A percentile compares a stretch with the other conserved stretches of the same genome.
Conservation (phyloP, 345 rosid species). For the Streptanthus diversifolius region DNA sequence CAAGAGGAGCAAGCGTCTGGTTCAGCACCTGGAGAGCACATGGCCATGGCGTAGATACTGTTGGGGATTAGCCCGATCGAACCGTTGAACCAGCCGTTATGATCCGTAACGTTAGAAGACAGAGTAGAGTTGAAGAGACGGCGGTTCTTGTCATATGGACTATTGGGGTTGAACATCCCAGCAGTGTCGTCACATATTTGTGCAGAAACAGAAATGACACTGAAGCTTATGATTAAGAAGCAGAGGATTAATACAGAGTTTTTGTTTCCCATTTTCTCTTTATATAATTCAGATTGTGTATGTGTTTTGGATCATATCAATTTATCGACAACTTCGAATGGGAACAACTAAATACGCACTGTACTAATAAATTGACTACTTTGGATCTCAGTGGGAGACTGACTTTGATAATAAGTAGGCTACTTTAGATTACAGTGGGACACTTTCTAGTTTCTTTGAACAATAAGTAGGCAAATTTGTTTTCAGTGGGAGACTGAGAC, state of each 20-base stretch:
- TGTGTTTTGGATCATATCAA: not conserved
- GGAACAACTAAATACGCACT: not conserved
- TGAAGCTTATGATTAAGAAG: not conserved
- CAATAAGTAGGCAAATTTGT: not conserved
- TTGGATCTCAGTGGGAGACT: not conserved
- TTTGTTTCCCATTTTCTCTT: not conserved
- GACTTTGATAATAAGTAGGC: not conserved
- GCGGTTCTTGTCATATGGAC: slow-evolving; percentile 30
- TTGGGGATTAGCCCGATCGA: not conserved
- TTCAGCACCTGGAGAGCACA: slow-evolving; percentile 11
- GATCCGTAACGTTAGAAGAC: slow-evolving; percentile 2
- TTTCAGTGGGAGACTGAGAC: not conserved
- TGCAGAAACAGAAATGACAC: slow-evolving; percentile 3
- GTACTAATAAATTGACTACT: not conserved
- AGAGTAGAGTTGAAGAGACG: slow-evolving; percentile 12
- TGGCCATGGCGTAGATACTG: slow-evolving; percentile 1
- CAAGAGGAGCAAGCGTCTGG: slow-evolving; percentile 24
- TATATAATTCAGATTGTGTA: not conserved
- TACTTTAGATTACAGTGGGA: not conserved
- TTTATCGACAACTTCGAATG: not conserved
- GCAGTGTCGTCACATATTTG: not conserved
- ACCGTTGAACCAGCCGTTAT: not conserved
- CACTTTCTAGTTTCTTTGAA: not conserved
- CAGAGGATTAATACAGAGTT: not conserved
- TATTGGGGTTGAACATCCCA: slow-evolving; percentile 21